These are phyloP conservation scores for Termitomyces titanicus DNA, from an alignment of 768 basidiomycete genomes.

Conservation along the genomic window DNA sequence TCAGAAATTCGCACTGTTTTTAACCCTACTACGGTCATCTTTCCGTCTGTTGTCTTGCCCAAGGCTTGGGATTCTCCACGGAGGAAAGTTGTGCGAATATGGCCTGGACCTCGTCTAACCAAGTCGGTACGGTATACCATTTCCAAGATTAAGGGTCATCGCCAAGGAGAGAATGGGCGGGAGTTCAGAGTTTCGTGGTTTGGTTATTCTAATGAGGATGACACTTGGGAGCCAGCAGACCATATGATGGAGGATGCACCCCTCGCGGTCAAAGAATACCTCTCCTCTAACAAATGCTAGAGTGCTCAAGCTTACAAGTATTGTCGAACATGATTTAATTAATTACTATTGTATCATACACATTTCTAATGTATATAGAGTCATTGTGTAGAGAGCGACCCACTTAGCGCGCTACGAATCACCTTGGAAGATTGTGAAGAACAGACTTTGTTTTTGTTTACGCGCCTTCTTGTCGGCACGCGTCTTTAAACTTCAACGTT, in stretches of 20 bases:
- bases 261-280: slow-evolving; percentile 37
- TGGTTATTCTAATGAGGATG: slow-evolving; percentile 47
- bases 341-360: background rate
- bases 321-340: background rate
- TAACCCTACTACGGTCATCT: slow-evolving; percentile 20
- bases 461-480: slow-evolving; percentile 4
- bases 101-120: slow-evolving; percentile 27
- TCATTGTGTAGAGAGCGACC: too few species aligned
- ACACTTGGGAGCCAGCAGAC: slow-evolving; percentile 56
- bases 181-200: slow-evolving; percentile 54
- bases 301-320: background rate
- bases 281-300: slow-evolving; percentile 10
- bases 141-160: slow-evolving; percentile 34
- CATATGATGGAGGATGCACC: slow-evolving; percentile 49
- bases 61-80: slow-evolving; percentile 53
- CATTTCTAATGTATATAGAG: background rate
- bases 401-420: too few species aligned
- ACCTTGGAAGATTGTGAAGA: too few species aligned
- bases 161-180: slow-evolving; percentile 27
- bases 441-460: slow-evolving; percentile 17
- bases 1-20: slow-evolving; percentile 37
- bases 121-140: slow-evolving; percentile 44
- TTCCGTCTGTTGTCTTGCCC: slow-evolving; percentile 35
- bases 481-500: background rate
- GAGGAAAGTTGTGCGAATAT: slow-evolving; percentile 39